Evolutionary conservation across 2,329 filamentous ascomycete species (phyloP).

Genomic region (Macroventuria anomochaeta): DNA sequence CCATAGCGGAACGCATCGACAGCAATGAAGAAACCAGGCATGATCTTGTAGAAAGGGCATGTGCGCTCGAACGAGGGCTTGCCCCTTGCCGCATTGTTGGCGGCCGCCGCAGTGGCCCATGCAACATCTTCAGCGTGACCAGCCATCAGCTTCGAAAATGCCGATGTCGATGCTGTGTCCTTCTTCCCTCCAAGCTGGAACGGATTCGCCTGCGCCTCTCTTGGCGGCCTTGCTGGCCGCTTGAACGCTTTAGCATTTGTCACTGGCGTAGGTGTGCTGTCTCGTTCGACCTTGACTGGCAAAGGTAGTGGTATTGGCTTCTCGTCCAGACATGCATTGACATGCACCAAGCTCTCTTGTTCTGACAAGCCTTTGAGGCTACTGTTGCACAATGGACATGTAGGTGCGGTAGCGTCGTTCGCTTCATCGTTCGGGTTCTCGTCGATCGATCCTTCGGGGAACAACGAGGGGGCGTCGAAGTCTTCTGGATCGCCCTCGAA

Average conservation of each 20-base stretch:
- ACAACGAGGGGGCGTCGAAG: slow-evolving; percentile 53
- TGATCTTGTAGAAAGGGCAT: slow-evolving; percentile 98
- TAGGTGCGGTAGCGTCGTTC: slow-evolving; percentile 35
- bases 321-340: slow-evolving; percentile 92
- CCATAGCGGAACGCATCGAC: slow-evolving; percentile 97
- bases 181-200: slow-evolving; percentile 62
- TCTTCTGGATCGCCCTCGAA: slow-evolving; percentile 57
- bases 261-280: slow-evolving; percentile 15
- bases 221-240: slow-evolving; percentile 69
- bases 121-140: slow-evolving; percentile 87
- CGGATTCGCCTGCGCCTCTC: slow-evolving; percentile 81
- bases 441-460: slow-evolving; percentile 37
- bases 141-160: slow-evolving; percentile 93
- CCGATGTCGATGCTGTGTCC: slow-evolving; percentile 61
- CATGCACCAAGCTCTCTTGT: slow-evolving; percentile 78
- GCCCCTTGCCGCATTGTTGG: slow-evolving; percentile 78
- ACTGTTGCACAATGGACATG: slow-evolving; percentile 80
- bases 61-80: slow-evolving; percentile 87
- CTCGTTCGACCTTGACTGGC: slow-evolving; percentile 15
- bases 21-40: slow-evolving; percentile 89
- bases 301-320: slow-evolving; percentile 67
- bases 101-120: slow-evolving; percentile 84
- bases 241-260: slow-evolving; percentile 64
- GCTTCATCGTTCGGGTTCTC: slow-evolving; percentile 6
- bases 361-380: slow-evolving; percentile 63